Base-by-base conservation (phyloP, 106 monocot genomes). In the Dendrobium huoshanense region DNA sequence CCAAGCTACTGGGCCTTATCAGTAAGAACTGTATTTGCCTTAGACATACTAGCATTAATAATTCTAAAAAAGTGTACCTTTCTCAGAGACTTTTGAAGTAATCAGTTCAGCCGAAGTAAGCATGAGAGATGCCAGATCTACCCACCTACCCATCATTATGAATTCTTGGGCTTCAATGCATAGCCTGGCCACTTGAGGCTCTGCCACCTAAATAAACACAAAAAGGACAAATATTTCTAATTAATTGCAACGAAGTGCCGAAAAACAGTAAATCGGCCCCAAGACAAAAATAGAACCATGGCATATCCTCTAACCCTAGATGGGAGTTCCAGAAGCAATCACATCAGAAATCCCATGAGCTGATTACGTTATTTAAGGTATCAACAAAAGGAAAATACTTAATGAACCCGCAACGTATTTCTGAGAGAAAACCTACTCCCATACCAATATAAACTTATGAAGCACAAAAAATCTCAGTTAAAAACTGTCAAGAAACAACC, bases 81-180 rank as follows among this genome's bases (percentile, higher is more conserved):
- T 99, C 42, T 95, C 99, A 3, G 93, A 81, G 10, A 99, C 86
- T n/a, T 82, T 85, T 16, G 93, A 44, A 45, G 86, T 75, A 25
- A 99, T 81, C 77, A 95, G 67, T 25, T 95, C 93, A 8, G 90
- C 90, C 0, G 95, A 99, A 24, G 99, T 93, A 72, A 95, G 92
- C 80, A 95, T 89, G 37, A 99, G 95, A 42, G 89, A 88, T 8
- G 80, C 93, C 77, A 99, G 77, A 44, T 99, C 99, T 80, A 91
- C 78, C 93, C 90, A 93, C 78, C 95, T 88, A 5, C 88, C 83
- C 24, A 27, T 81, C 10, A 87, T 59, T 24, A 99, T 86, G 84
- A 80, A 93, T 15, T 93, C 82, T 67, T 91, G 76, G 9, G 95
- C 99, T 84, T 99, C 99, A 41, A 86, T 22, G 64, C 85, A 91